phyloP scores from a whole-genome alignment of 768 basidiomycete genomes.

The Hortiboletus campestris region DNA sequence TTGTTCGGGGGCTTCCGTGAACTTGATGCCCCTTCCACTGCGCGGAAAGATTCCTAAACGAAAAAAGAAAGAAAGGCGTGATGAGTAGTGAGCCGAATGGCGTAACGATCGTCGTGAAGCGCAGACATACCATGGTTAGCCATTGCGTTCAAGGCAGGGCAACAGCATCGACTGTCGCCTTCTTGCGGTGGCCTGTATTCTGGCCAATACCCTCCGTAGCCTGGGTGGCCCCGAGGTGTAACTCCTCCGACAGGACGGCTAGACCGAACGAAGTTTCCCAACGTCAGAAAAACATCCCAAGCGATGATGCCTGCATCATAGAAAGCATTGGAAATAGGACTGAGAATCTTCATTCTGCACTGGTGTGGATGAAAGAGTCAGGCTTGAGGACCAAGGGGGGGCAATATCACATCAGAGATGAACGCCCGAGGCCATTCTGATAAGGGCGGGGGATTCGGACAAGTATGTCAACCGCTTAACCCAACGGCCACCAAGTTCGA shows the following conservation, averaged over 20 bases:
- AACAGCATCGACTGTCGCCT: slow-evolving; percentile 66
- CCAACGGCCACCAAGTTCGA: not conserved
- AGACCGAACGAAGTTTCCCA: slow-evolving; percentile 12
- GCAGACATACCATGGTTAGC: slow-evolving; percentile 71
- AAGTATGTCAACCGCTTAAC: not conserved
- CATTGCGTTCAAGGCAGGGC: slow-evolving; percentile 74
- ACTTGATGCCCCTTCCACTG: slow-evolving; percentile 67
- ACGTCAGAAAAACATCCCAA: slow-evolving; percentile 15
- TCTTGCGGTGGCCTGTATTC: slow-evolving; percentile 56
- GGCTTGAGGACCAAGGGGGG: not conserved
- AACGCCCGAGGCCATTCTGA: not conserved
- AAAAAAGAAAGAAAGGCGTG: not conserved
- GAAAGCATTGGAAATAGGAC: slow-evolving; percentile 1
- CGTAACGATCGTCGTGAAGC: slow-evolving; percentile 39
- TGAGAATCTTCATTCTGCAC: slow-evolving; percentile 10
- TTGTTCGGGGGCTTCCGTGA: slow-evolving; percentile 37
- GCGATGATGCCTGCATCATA: not conserved
- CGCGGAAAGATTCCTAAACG: slow-evolving; percentile 44
- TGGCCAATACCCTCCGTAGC: slow-evolving; percentile 64
- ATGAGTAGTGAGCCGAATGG: not conserved
- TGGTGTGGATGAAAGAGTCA: not conserved
- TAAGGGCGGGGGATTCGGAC: not conserved
- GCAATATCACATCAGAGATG: not conserved
- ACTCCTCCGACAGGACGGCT: slow-evolving; percentile 48
- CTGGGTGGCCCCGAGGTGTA: slow-evolving; percentile 50